Evolutionary conservation across 768 basidiomycete species (phyloP).

Genomic region (Atractiella rhizophila): DNA sequence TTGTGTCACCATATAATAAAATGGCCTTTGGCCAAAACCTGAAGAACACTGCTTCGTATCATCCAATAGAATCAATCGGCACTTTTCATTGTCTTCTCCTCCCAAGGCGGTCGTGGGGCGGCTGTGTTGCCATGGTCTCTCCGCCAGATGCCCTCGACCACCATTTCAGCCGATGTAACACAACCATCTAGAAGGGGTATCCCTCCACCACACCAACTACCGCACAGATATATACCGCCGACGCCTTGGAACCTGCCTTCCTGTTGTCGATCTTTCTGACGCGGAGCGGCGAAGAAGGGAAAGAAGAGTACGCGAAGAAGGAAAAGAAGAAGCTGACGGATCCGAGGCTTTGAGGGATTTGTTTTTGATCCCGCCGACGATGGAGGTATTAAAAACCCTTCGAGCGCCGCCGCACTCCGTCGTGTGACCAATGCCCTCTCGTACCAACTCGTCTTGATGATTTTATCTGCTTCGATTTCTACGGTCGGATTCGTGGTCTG

Average conservation of each 20-base stretch:
- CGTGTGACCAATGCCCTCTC: constrained; percentile 28
- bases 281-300: too few species aligned
- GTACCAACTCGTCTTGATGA: constrained; percentile 14
- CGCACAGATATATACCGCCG: constrained; percentile 40
- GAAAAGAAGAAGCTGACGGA: too few species aligned
- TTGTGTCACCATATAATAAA: too few species aligned
- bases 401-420: constrained; percentile 27
- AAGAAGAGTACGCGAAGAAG: too few species aligned
- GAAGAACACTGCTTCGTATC: too few species aligned
- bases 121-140: too few species aligned
- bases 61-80: too few species aligned
- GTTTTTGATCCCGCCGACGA: too few species aligned
- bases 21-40: too few species aligned
- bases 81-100: too few species aligned
- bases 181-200: constrained; percentile 60
- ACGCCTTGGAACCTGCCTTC: constrained; percentile 16
- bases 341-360: too few species aligned
- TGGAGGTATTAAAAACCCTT: neutral
- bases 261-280: neutral
- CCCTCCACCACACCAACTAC: constrained; percentile 42
- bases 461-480: neutral
- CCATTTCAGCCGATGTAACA: constrained; percentile 41
- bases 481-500: constrained; percentile 7
- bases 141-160: constrained; percentile 19
- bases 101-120: too few species aligned